Evolutionary conservation across 768 basidiomycete genomes (phyloP).

Genomic region (Trametes sanguinea): DNA sequence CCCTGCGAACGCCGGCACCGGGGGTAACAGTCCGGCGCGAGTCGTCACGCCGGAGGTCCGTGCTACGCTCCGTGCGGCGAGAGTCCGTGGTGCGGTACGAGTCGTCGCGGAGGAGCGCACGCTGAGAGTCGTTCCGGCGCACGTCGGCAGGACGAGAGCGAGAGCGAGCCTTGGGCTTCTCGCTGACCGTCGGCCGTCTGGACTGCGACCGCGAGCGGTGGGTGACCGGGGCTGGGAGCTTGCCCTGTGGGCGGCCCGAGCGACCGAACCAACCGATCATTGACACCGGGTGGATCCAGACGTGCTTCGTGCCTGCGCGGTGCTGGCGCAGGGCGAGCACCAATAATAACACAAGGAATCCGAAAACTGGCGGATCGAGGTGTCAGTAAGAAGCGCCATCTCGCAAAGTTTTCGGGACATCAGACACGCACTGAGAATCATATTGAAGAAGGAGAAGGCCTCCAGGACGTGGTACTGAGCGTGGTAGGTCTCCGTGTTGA

Average conservation of each 20-base stretch:
- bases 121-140: slow-evolving; percentile 26
- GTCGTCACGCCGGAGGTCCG: slow-evolving; percentile 21
- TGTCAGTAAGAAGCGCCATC: slow-evolving; percentile 17
- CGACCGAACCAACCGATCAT: slow-evolving; percentile 70
- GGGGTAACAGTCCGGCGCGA: slow-evolving; percentile 17
- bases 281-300: slow-evolving; percentile 74
- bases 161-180: slow-evolving; percentile 19
- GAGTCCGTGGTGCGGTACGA: slow-evolving; percentile 23
- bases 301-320: slow-evolving; percentile 44
- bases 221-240: slow-evolving; percentile 46
- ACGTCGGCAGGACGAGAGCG: slow-evolving; percentile 20
- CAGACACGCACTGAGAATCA: slow-evolving; percentile 57
- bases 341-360: slow-evolving; percentile 48
- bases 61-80: slow-evolving; percentile 18
- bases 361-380: slow-evolving; percentile 44
- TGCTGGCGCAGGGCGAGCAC: slow-evolving; percentile 46
- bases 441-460: slow-evolving; percentile 79
- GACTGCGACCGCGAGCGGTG: slow-evolving; percentile 34
- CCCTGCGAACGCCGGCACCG: slow-evolving; percentile 16
- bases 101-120: slow-evolving; percentile 23
- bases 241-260: slow-evolving; percentile 30
- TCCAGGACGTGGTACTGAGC: slow-evolving; percentile 87
- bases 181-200: slow-evolving; percentile 25
- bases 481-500: slow-evolving; percentile 83
- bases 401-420: not conserved